Conservation (phyloP, 164 flowering plant species). For the Tetracentron sinense region DNA sequence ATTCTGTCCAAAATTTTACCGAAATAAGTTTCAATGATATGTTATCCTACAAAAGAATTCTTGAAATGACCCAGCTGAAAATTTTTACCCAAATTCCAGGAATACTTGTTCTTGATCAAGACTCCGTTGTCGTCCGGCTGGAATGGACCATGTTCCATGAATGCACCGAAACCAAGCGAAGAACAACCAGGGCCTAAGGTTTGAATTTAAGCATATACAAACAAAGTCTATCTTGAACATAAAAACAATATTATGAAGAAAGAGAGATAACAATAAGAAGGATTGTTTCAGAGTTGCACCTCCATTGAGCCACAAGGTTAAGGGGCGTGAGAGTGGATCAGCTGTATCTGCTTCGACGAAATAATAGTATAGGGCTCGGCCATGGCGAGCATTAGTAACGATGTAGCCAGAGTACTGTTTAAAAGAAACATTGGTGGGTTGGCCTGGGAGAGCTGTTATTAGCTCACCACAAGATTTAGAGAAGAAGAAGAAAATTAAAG, state of each 20-base stretch:
- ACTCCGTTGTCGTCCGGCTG: conserved; percentile 27
- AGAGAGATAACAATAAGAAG: background rate
- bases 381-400: conserved; percentile 30
- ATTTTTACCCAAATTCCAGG: conserved; percentile 41
- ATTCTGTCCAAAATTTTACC: conserved; percentile 21
- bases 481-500: background rate
- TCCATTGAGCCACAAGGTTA: conserved; percentile 52
- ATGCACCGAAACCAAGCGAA: conserved; percentile 48
- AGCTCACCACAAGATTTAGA: conserved; percentile 17
- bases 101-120: conserved; percentile 30
- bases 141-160: conserved; percentile 49
- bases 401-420: conserved; percentile 38
- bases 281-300: conserved; percentile 16
- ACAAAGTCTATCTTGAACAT: background rate
- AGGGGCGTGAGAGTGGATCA: conserved; percentile 29
- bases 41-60: background rate
- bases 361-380: conserved; percentile 43
- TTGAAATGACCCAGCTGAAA: background rate
- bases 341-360: conserved; percentile 37
- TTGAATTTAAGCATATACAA: background rate
- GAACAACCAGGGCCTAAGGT: conserved; percentile 47
- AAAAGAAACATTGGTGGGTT: conserved; percentile 30
- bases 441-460: conserved; percentile 34
- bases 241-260: background rate
- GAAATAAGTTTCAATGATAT: too few species aligned